Conservation (phyloP, 2,329 filamentous ascomycete genomes). For the Pestalotiopsis sp. region DNA sequence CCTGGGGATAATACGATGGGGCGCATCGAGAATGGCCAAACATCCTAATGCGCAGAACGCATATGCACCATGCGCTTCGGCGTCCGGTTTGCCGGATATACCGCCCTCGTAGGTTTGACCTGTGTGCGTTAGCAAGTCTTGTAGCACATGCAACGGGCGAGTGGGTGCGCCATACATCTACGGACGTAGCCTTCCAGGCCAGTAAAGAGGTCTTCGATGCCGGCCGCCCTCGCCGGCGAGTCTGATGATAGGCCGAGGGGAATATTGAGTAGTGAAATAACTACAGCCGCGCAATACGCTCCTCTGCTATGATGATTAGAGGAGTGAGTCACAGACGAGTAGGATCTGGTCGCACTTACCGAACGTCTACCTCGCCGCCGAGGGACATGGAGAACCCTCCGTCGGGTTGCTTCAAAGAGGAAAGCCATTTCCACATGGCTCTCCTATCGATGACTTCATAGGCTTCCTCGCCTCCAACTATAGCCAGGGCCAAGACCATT, state of each 20-base stretch:
- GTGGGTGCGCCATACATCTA: slow-evolving; percentile 61
- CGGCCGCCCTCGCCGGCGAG: slow-evolving; percentile 64
- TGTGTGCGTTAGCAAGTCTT: slow-evolving; percentile 34
- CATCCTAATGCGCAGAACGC: slow-evolving; percentile 92
- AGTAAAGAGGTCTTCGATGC: slow-evolving; percentile 66
- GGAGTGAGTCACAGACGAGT: neutral
- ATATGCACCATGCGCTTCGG: slow-evolving; percentile 95
- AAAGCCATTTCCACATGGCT: slow-evolving; percentile 89
- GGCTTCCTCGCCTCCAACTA: slow-evolving; percentile 73
- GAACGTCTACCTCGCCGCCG: slow-evolving; percentile 89
- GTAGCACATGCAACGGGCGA: neutral
- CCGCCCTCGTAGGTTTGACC: slow-evolving; percentile 95
- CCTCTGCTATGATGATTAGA: slow-evolving; percentile 49
- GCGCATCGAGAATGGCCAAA: slow-evolving; percentile 80
- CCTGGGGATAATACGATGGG: slow-evolving; percentile 71
- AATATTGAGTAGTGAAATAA: slow-evolving; percentile 80
- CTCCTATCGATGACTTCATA: slow-evolving; percentile 78
- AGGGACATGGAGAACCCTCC: slow-evolving; percentile 88
- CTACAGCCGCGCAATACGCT: slow-evolving; percentile 85
- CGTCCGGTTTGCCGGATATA: slow-evolving; percentile 79
- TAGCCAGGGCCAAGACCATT: slow-evolving; percentile 72
- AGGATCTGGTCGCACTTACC: slow-evolving; percentile 49
- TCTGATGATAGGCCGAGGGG: slow-evolving; percentile 76
- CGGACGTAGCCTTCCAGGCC: slow-evolving; percentile 78
- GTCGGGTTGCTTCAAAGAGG: slow-evolving; percentile 78